These are phyloP conservation scores for Hepatocystis sp. DNA, from an alignment of 169 alveolate species.

Conservation along the genomic window DNA sequence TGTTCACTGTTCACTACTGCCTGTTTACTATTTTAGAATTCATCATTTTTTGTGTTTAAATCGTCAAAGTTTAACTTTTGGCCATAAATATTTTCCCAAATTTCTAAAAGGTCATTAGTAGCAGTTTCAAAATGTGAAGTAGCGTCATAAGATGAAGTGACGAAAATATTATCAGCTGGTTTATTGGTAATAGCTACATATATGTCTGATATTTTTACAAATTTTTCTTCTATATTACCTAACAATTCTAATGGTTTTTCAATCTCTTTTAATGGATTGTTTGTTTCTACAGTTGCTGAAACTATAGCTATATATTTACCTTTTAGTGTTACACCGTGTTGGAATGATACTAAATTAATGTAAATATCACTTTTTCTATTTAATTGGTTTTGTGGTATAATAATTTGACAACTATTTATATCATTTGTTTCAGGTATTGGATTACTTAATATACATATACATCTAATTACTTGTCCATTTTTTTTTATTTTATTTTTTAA, in stretches of 20 bases:
- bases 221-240: slow-evolving; percentile 94
- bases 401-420: slow-evolving; percentile 95
- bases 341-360: slow-evolving; percentile 93
- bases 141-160: slow-evolving; percentile 96
- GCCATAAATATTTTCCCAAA: slow-evolving; percentile 82
- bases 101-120: slow-evolving; percentile 93
- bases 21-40: too few relatives aligned
- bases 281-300: slow-evolving; percentile 97
- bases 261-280: slow-evolving; percentile 93
- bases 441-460: slow-evolving; percentile 95
- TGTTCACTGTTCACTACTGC: too few relatives aligned
- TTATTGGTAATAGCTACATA: slow-evolving; percentile 93
- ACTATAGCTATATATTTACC: slow-evolving; percentile 96
- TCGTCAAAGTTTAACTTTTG: slow-evolving; percentile 72
- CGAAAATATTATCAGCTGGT: slow-evolving; percentile 90
- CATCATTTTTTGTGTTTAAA: slow-evolving; percentile 31
- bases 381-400: slow-evolving; percentile 96
- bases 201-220: slow-evolving; percentile 91
- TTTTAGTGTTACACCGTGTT: slow-evolving; percentile 95
- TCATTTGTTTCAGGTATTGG: slow-evolving; percentile 96
- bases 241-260: slow-evolving; percentile 95
- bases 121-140: slow-evolving; percentile 98
- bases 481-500: slow-evolving; percentile 80
- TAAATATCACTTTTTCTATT: slow-evolving; percentile 94
- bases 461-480: slow-evolving; percentile 89